A percentile compares a stretch with the other conserved stretches of the same genome.
phyloP scores from a whole-genome alignment of 2,329 filamentous ascomycete genomes.

The Zasmidium citrigriseum region DNA sequence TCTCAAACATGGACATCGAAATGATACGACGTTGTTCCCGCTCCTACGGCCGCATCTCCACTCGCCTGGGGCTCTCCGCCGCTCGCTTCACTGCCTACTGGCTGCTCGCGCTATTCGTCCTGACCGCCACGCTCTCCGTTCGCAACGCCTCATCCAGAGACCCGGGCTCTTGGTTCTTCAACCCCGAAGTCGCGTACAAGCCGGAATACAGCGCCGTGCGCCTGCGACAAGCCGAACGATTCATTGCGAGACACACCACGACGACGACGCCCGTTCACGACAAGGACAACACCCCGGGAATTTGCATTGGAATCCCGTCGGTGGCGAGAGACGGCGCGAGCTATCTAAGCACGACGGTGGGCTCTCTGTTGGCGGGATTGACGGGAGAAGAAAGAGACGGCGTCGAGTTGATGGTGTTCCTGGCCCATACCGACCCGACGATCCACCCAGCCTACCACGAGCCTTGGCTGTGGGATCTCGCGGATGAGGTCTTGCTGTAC shows the following conservation, averaged over 20 bases:
- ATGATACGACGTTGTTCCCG: too few species aligned
- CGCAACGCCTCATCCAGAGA: neutral
- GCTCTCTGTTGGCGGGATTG: slow-evolving; percentile 47
- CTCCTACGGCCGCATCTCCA: too few species aligned
- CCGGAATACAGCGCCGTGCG: neutral
- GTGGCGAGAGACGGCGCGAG: slow-evolving; percentile 41
- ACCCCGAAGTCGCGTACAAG: neutral
- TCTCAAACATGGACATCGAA: too few species aligned
- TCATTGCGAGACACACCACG: neutral
- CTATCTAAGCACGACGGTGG: slow-evolving; percentile 46
- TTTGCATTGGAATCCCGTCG: slow-evolving; percentile 49
- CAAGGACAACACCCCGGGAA: neutral
- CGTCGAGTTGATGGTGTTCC: slow-evolving; percentile 46
- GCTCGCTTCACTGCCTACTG: too few species aligned
- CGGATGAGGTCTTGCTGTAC: slow-evolving; percentile 46
- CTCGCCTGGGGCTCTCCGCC: too few species aligned
- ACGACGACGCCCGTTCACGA: neutral
- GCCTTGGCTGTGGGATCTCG: slow-evolving; percentile 42
- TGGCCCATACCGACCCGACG: slow-evolving; percentile 46
- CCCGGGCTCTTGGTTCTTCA: slow-evolving; percentile 6
- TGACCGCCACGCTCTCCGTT: neutral
- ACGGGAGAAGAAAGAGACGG: slow-evolving; percentile 42
- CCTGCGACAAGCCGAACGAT: neutral
- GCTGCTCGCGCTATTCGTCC: too few species aligned
- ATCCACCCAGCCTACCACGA: slow-evolving; percentile 44